Conservation (phyloP, 257 asterid genomes). For the Penstemon barbatus region DNA sequence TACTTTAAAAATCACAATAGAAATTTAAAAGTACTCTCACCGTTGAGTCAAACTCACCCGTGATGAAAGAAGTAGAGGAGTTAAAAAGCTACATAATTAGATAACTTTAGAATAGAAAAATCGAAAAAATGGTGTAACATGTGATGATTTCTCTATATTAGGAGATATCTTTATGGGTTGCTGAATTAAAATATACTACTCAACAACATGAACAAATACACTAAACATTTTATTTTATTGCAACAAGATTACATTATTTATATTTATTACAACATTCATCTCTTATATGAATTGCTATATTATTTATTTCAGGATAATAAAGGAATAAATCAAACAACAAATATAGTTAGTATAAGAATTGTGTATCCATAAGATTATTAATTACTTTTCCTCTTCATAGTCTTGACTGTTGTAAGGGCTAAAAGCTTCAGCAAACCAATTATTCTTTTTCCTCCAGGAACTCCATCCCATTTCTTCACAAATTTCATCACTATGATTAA, state of each 20-base stretch:
- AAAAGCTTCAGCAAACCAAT: slow-evolving; percentile 77
- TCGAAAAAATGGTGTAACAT: too few relatives aligned
- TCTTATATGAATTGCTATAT: slow-evolving; percentile 15
- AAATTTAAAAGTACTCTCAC: too few relatives aligned
- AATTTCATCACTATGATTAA: slow-evolving; percentile 79
- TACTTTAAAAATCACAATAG: too few relatives aligned
- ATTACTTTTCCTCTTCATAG: slow-evolving; percentile 43
- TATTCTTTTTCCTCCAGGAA: slow-evolving; percentile 75
- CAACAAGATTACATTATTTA: slow-evolving; percentile 16
- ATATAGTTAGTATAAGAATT: slow-evolving; percentile 16
- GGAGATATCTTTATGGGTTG: too few relatives aligned
- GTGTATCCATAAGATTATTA: neutral
- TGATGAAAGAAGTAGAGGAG: too few relatives aligned
- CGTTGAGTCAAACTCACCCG: too few relatives aligned
- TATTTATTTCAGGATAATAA: slow-evolving; percentile 15
- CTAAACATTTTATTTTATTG: slow-evolving; percentile 25
- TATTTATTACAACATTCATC: slow-evolving; percentile 3
- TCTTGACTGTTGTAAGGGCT: slow-evolving; percentile 89
- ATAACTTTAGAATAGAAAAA: too few relatives aligned
- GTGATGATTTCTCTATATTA: too few relatives aligned
- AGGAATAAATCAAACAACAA: slow-evolving; percentile 26
- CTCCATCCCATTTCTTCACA: slow-evolving; percentile 95
- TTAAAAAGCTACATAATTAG: too few relatives aligned
- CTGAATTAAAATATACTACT: neutral
- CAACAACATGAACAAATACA: neutral